Conservation (phyloP, 2,329 filamentous ascomycete genomes). For the Cercospora zeina region DNA sequence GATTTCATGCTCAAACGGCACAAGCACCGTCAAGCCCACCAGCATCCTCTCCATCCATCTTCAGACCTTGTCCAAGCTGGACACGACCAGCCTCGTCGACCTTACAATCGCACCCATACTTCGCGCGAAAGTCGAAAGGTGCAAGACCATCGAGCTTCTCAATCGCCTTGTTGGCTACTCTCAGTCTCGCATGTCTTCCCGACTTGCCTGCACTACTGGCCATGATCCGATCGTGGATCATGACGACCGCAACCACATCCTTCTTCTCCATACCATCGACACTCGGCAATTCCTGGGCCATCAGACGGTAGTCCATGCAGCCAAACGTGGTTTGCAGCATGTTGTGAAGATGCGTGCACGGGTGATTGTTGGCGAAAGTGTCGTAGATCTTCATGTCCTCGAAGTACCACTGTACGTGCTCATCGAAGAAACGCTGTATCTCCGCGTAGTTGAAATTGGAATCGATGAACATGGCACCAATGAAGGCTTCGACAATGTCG, state of each 20-base stretch:
- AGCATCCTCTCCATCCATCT: constrained; percentile 13
- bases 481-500: constrained; percentile 84
- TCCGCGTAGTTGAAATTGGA: constrained; percentile 72
- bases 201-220: constrained; percentile 62
- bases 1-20: constrained; percentile 1
- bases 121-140: constrained; percentile 59
- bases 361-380: constrained; percentile 81
- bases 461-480: constrained; percentile 91
- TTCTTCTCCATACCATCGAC: constrained; percentile 48
- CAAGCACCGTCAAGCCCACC: constrained; percentile 9
- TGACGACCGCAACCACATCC: constrained; percentile 66
- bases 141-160: constrained; percentile 52
- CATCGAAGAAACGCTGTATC: constrained; percentile 75
- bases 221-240: constrained; percentile 72
- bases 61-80: constrained; percentile 13
- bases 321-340: constrained; percentile 64
- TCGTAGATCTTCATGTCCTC: constrained; percentile 85
- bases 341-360: constrained; percentile 67
- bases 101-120: constrained; percentile 65
- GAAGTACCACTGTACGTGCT: constrained; percentile 75
- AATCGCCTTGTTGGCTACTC: constrained; percentile 62
- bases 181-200: constrained; percentile 70
- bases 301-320: constrained; percentile 63
- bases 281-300: constrained; percentile 53
- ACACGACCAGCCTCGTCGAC: constrained; percentile 15